Conservation (phyloP, 2,329 filamentous ascomycete genomes). For the Pleoardoris graminearum region DNA sequence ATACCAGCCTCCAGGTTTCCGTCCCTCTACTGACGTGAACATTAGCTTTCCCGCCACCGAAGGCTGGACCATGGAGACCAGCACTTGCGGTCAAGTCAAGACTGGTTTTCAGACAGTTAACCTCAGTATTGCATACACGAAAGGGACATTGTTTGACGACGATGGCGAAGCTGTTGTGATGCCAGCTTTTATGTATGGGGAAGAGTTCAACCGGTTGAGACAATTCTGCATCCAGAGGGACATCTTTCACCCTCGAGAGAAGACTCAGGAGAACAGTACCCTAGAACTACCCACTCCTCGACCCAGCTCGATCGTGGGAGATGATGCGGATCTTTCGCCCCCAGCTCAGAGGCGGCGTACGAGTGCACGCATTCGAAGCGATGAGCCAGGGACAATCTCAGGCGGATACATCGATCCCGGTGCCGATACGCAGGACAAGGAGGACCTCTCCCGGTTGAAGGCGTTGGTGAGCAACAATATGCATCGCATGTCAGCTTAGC, state of each 20-base stretch:
- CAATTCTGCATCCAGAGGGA: constrained; percentile 19
- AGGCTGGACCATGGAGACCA: constrained; percentile 39
- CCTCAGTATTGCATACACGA: constrained; percentile 31
- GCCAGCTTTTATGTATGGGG: constrained; percentile 1
- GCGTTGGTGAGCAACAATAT: background rate
- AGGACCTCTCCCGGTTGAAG: background rate
- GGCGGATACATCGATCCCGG: background rate
- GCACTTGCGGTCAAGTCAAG: constrained; percentile 40
- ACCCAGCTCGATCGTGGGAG: background rate
- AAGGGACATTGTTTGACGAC: background rate
- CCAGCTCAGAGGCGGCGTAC: background rate
- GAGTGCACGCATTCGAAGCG: background rate
- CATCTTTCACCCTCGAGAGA: background rate
- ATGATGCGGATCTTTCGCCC: background rate
- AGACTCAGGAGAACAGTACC: background rate
- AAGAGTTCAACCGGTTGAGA: constrained; percentile 1
- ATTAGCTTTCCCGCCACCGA: constrained; percentile 43
- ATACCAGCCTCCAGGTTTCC: constrained; percentile 4
- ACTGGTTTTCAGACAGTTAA: constrained; percentile 44
- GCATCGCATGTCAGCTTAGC: background rate
- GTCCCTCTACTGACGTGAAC: constrained; percentile 11
- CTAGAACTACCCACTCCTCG: background rate
- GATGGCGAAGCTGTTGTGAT: background rate
- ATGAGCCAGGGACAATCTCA: background rate
- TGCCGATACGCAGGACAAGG: background rate